Conservation (phyloP, 2,329 filamentous ascomycete genomes). For the Penicillium psychrosexuale region DNA sequence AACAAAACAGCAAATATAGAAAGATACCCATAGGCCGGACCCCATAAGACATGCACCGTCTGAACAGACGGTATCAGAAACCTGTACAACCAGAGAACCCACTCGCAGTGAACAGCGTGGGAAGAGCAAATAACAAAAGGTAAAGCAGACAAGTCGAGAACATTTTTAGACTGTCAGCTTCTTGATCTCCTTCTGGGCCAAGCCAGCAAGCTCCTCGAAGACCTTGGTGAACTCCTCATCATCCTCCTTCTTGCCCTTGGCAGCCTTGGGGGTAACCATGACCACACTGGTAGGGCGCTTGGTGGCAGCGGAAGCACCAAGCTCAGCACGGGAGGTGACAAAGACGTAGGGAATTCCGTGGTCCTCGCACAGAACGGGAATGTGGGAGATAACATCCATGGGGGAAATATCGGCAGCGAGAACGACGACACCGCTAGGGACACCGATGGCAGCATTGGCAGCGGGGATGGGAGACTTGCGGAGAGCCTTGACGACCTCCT, state of each 20-base stretch:
- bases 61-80: conserved; percentile 36
- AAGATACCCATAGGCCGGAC: conserved; percentile 39
- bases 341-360: conserved; percentile 97
- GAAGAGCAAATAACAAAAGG: conserved; percentile 20
- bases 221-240: conserved; percentile 51
- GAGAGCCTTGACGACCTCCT: conserved; percentile 97
- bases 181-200: conserved; percentile 58
- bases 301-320: conserved; percentile 88
- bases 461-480: conserved; percentile 78
- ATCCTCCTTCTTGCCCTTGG: conserved; percentile 52
- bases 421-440: conserved; percentile 73
- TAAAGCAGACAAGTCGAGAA: conserved; percentile 19
- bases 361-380: conserved; percentile 96
- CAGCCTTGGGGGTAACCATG: conserved; percentile 64
- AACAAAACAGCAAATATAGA: conserved; percentile 34
- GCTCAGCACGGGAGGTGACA: conserved; percentile 84
- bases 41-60: conserved; percentile 39
- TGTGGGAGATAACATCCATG: conserved; percentile 97
- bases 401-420: conserved; percentile 97
- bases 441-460: conserved; percentile 59
- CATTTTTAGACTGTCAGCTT: conserved; percentile 51
- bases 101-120: conserved; percentile 26
- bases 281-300: conserved; percentile 96
- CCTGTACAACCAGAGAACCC: conserved; percentile 38
- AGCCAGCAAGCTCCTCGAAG: conserved; percentile 56